Base-by-base conservation (phyloP, 441 rosid genomes). In the Heliophila coronopifolia region DNA sequence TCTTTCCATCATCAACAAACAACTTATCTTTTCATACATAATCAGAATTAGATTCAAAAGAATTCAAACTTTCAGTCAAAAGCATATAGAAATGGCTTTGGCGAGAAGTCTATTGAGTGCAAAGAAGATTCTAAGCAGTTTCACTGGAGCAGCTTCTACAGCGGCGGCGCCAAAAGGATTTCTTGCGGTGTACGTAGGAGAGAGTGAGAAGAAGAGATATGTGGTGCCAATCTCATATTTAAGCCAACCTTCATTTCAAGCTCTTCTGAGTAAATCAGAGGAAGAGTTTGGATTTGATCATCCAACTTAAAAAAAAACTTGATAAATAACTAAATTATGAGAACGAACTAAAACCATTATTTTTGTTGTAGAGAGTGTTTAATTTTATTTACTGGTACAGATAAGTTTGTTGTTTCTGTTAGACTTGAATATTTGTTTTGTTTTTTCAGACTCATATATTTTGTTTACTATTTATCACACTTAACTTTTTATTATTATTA, bases 141-240 rank as follows among this genome's bases (percentile, higher is more conserved):
- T 28, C 53, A 19, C 12, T 4, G 38, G 4, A 6, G 33, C 8
- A 33, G 39, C 46, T 22, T 22, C 7, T 31, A 4, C 25, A 10
- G 33, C 41, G 0, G 48, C 47, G 0, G 35, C 24, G 0, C 67
- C 68, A 33, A 55, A 63, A 19, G 63, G 68, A 32, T 63, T 63
- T 40, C 68, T 63, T 63, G 63, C 52, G 3, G 63, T 63, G 40
- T 63, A 63, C 40, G 58, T 63, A 1, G 68, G 68, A 25, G 68
- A 55, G 37, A 33, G 18, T 12, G 50, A 63, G 12, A 63, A 63
- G 46, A 54, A 45, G 28, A 61, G 49, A 46, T 53, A 53, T 53
- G 2, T 61, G 12, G 61, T 61, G 31, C 67, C 67, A 22, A 0
- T 61, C 23, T 61, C 67, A 30, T 61, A 53, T 9, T 28, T 61